Evolutionary conservation across 2,329 filamentous ascomycete genomes (phyloP).

Genomic region (Penicillium sclerotiorum): DNA sequence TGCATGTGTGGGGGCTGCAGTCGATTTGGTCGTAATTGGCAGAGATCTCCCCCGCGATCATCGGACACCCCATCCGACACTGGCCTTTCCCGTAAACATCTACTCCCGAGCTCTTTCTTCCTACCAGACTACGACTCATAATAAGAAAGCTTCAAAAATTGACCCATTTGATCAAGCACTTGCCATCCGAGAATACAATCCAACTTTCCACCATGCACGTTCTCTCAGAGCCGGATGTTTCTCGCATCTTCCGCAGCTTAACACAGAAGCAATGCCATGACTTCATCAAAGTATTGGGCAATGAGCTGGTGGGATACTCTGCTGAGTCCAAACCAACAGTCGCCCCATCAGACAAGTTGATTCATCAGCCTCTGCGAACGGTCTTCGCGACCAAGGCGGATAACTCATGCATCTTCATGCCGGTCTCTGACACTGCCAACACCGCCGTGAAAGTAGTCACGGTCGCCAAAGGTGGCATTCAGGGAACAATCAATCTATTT

Average conservation of each 20-base stretch:
- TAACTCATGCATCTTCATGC: constrained; percentile 72
- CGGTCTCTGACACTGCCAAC: constrained; percentile 63
- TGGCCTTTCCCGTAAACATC: too few relatives aligned
- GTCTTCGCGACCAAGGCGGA: constrained; percentile 42
- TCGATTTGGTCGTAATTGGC: background rate
- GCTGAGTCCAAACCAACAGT: constrained; percentile 28
- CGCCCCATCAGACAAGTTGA: constrained; percentile 28
- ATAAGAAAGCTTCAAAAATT: too few relatives aligned
- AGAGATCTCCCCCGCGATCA: too few relatives aligned
- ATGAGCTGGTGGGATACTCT: constrained; percentile 37
- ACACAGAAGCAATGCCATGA: constrained; percentile 35
- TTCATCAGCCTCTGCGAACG: constrained; percentile 49
- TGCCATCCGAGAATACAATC: too few relatives aligned
- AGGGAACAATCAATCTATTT: constrained; percentile 71
- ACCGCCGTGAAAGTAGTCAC: constrained; percentile 76
- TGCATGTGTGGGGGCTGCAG: background rate
- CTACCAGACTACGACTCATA: too few relatives aligned
- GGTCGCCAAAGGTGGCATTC: constrained; percentile 50
- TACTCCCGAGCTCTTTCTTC: too few relatives aligned
- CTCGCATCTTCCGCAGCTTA: constrained; percentile 36
- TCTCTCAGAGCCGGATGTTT: constrained; percentile 37
- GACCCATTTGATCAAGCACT: too few relatives aligned
- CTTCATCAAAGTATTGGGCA: constrained; percentile 41
- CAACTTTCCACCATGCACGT: constrained; percentile 33
- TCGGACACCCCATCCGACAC: too few relatives aligned